Evolutionary conservation across 495 filamentous ascomycete genomes (phyloP).

Genomic region (Penicillium lividum): DNA sequence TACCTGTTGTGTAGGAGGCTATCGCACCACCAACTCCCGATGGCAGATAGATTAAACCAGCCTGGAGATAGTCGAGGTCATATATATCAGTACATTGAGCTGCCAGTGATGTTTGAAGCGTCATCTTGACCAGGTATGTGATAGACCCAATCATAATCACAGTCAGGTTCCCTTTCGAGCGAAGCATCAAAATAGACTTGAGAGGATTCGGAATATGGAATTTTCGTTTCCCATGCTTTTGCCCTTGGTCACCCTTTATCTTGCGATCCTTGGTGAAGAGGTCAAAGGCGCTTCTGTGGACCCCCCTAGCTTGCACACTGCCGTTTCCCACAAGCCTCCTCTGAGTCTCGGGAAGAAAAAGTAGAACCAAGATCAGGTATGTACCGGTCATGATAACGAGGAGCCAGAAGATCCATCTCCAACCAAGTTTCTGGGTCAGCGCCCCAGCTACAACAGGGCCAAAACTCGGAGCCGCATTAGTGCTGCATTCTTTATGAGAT

Average conservation of each 20-base stretch:
- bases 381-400: slow-evolving; percentile 55
- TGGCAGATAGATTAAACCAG: neutral
- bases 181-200: slow-evolving; percentile 49
- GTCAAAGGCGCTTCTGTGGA: too few relatives aligned
- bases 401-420: slow-evolving; percentile 78
- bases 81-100: neutral
- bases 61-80: neutral
- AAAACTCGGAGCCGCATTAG: slow-evolving; percentile 20
- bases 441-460: slow-evolving; percentile 67
- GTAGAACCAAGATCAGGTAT: slow-evolving; percentile 29
- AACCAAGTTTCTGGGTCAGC: slow-evolving; percentile 63
- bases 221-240: neutral
- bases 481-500: too few relatives aligned
- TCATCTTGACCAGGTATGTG: slow-evolving; percentile 29
- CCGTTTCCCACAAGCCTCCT: slow-evolving; percentile 48
- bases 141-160: slow-evolving; percentile 43
- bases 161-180: slow-evolving; percentile 55
- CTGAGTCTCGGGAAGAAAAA: slow-evolving; percentile 45
- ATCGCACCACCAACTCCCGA: neutral
- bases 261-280: slow-evolving; percentile 3
- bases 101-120: neutral
- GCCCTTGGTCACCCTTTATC: neutral
- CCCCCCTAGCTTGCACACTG: slow-evolving; percentile 13
- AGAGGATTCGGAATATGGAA: slow-evolving; percentile 28
- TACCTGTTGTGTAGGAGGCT: neutral